Percentiles rank a stretch among this genome's conserved stretches.
These are phyloP conservation scores for Cyclotella kingstonii DNA, from an alignment of 108 stramenopile genomes.

Conservation along the genomic window DNA sequence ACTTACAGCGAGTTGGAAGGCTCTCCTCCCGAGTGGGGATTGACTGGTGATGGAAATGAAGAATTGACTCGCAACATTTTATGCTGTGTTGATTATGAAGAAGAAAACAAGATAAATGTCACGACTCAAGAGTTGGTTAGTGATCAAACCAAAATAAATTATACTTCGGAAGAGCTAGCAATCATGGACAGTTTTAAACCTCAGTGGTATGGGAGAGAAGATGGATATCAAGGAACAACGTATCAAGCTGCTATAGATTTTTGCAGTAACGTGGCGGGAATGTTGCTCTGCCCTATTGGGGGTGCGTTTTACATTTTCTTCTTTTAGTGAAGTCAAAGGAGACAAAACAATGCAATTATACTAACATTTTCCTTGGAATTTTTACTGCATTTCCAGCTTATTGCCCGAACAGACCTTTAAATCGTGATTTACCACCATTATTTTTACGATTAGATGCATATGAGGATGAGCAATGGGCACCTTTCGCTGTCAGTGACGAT, in stretches of 20 bases:
- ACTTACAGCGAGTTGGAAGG: neutral
- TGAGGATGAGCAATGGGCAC: slow-evolving; percentile 28
- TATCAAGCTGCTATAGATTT: slow-evolving; percentile 9
- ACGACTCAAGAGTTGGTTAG: neutral
- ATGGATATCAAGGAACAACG: slow-evolving; percentile 12
- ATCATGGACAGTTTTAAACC: slow-evolving; percentile 9
- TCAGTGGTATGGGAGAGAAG: slow-evolving; percentile 11
- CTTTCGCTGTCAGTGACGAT: neutral
- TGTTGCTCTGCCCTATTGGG: slow-evolving; percentile 32
- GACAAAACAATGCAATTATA: neutral
- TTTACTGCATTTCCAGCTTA: slow-evolving; percentile 11
- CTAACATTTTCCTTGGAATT: slow-evolving; percentile 1
- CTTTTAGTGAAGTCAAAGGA: neutral
- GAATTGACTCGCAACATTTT: slow-evolving; percentile 21
- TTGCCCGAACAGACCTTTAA: slow-evolving; percentile 14
- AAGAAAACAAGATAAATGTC: neutral
- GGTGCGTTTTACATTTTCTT: slow-evolving; percentile 32
- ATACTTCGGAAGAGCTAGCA: slow-evolving; percentile 2
- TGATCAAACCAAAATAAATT: too few relatives aligned
- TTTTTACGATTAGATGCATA: slow-evolving; percentile 1
- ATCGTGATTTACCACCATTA: slow-evolving; percentile 7
- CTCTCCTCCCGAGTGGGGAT: slow-evolving; percentile 17
- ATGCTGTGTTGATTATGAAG: slow-evolving; percentile 14
- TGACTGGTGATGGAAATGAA: slow-evolving; percentile 18
- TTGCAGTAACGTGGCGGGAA: slow-evolving; percentile 20